phyloP scores from a whole-genome alignment of 2,329 filamentous ascomycete genomes.

The Mariannaea elegans region DNA sequence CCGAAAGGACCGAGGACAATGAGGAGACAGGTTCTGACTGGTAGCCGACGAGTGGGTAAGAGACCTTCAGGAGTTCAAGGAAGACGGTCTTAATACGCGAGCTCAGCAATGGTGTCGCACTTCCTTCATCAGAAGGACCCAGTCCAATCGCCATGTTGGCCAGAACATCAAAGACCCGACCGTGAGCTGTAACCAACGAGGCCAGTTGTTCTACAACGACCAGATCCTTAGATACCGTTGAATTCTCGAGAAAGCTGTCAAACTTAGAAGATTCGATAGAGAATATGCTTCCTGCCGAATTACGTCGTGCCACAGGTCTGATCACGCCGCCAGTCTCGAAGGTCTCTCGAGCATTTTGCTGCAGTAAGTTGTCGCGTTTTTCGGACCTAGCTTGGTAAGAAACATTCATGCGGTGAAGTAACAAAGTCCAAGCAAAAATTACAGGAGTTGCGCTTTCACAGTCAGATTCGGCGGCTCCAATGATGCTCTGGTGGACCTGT shows the following conservation, averaged over 20 bases:
- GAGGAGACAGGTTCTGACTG: constrained; percentile 74
- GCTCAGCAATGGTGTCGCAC: constrained; percentile 64
- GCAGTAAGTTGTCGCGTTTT: constrained; percentile 64
- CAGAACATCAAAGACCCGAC: constrained; percentile 63
- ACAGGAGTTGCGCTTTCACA: constrained; percentile 75
- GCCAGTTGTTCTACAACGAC: constrained; percentile 62
- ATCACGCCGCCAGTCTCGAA: constrained; percentile 60
- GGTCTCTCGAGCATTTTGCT: constrained; percentile 66
- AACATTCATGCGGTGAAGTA: constrained; percentile 74
- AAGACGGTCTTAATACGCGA: constrained; percentile 71
- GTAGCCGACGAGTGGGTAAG: constrained; percentile 74
- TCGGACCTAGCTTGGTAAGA: constrained; percentile 70
- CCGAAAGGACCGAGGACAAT: constrained; percentile 70
- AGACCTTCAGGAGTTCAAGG: constrained; percentile 75
- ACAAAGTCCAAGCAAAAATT: constrained; percentile 82
- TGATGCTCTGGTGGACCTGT: constrained; percentile 76
- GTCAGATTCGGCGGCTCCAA: constrained; percentile 64
- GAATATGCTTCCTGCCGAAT: constrained; percentile 69
- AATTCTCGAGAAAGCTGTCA: constrained; percentile 64
- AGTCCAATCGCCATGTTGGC: constrained; percentile 58
- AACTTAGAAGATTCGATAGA: constrained; percentile 69
- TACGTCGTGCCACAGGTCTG: constrained; percentile 57
- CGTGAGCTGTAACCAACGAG: constrained; percentile 56
- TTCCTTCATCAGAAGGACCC: constrained; percentile 55
- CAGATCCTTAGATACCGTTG: constrained; percentile 60